Base-by-base conservation (phyloP, 305 asterid genomes). In the Fraxinus platypoda region DNA sequence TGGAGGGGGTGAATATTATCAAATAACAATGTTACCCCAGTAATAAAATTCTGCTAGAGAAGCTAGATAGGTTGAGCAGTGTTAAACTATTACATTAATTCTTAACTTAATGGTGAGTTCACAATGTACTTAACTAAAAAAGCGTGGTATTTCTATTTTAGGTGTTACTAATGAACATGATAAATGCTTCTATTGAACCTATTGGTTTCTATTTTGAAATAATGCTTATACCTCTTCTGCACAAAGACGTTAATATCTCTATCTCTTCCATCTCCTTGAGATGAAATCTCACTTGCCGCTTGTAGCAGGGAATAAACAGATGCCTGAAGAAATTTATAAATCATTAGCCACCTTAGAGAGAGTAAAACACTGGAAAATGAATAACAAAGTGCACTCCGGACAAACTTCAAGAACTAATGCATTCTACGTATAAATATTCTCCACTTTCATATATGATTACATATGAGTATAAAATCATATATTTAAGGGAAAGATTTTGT, bases 241-340 rank as follows among this genome's bases (percentile, higher is more conserved):
- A 93, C 96, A 88, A 93, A 94, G 78, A 92, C 86, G 77, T 91
- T 91, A 83, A 90, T 90, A 89, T 96, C 97, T 81, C 89, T 88
- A 85, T 93, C 98, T 90, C 98, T 93, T 82, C 95, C 93, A 84
- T 96, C 98, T 81, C 98, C 98, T 85, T 95, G 92, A 82, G 98
- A 94, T 84, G 96, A 91, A 87, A 94, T 87, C 89, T 96, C 98
- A 72, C 72, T 88, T 75, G 93, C 98, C 81, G 99, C 97, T 89
- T 87, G 94, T 75, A 96, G 93, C 79, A 94, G 92, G 84, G 97
- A 91, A 84, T 90, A 93, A 13, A 92, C 98, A 81, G 97, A 91
- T 38, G 97, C 99, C 99, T 96, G 94, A 79, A 83, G 80, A 87
- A 79, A 83, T 78, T 54, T 77, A 84, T 37, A 88, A 81, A 41